Base-by-base conservation (phyloP, 257 asterid genomes). In the Capsicum baccatum region DNA sequence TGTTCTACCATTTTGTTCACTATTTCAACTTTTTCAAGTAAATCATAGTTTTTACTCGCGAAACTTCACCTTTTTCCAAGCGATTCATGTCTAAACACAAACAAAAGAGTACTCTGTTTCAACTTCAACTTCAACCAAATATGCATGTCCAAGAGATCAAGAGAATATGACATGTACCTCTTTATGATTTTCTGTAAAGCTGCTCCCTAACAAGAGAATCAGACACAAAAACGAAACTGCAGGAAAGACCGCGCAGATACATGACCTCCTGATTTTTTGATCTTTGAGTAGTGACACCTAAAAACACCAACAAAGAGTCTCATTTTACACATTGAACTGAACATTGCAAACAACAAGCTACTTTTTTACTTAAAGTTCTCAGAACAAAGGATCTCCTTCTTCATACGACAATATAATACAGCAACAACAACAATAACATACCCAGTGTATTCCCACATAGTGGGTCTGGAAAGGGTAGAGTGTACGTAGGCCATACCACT, bases 281-380 rank as follows among this genome's bases (percentile, higher is more conserved):
- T 92, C 94, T 70, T 84, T 91, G 52, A 86, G 79, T 63, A 84
- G 37, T 58, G 90, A 79, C 84, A 84, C 87, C 96, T 94, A 69
- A 78, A 78, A 54, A 14, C 4, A 78, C 81, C 1, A 76, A 74
- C 5, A 78, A 78, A 14, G 81, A 54, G 42, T 13, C 64, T 78
- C 81, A 78, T 78, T 66, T 54, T 52, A 64, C 48, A 26, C 26
- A 78, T 76, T 52, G 81, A 76, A 52, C 48, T 76, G 81, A 8
- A 14, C 21, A 26, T 78, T 54, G 48, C 50, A 54, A 2, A 78
- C 50, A 78, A 16, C 69, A 78, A 26, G 21, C 81, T 48, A 12
- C 39, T 48, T 9, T 1, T 48, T 73, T 48, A 73, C 80, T 47
- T 73, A 3, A 7, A 14, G 9, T 67, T 35, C 4, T 10, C 0